Evolutionary conservation across 2,329 filamentous ascomycete species (phyloP), one percentile per base, ranked within the genome.

Genomic region (Fusarium sp.): DNA sequence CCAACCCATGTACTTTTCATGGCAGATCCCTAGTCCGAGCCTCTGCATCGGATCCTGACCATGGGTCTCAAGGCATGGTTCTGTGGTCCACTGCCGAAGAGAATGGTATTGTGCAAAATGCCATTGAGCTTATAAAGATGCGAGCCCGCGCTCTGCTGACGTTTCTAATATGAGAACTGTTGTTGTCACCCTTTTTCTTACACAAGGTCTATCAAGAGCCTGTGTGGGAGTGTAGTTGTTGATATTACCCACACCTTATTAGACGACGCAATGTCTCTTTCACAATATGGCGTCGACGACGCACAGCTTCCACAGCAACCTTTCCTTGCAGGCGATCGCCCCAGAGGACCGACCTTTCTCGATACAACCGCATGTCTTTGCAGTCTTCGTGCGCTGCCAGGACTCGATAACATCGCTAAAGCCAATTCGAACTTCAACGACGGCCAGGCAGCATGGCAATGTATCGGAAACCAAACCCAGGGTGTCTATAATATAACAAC

Each of bases 401-500:
- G 51, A 27, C 38, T 43, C 4, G 54, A 62, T 16, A 56, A 49
- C 12, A 16, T 56, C 68, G 24, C 57, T 64, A 13, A 73, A 57
- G 53, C 34, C 18, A 53, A 52, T 13, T 13, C 24, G 15, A 56
- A 25, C 29, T 66, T 62, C 13, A 27, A 69, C 30, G 34, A 57
- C 15, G 55, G 60, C 8, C 52, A 70, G 27, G 72, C 75, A 13
- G 74, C 76, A n/a, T 84, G 82, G 82, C 81, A 82, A 62, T 84
- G 82, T 65, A 80, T 83, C 30, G 82, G 82, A 15, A 82, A 84
- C 62, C 82, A 83, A 65, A 83, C 80, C 0, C 72, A 82, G 45
- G 77, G 76, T 3, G 76, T 82, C 2, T 82, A 82, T 56, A 65
- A 62, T 4, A 74, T 75, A 20, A 80, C 71, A 22, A 77, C 72